These are phyloP conservation scores for Tuber brumale DNA, from an alignment of 495 filamentous ascomycete species.

Conservation along the genomic window DNA sequence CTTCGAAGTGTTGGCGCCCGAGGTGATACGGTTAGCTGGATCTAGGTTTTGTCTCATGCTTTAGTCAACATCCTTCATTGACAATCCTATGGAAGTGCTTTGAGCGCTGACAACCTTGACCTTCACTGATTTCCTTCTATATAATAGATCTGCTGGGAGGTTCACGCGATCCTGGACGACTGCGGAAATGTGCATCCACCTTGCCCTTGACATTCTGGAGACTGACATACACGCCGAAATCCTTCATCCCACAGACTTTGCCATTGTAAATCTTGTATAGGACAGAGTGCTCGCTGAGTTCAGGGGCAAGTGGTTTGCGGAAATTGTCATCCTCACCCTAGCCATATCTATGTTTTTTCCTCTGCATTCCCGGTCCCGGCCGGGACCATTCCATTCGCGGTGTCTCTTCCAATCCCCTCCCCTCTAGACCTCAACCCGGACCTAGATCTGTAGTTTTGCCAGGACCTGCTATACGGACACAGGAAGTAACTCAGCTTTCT, in stretches of 20 bases:
- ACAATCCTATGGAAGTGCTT: constrained; percentile 69
- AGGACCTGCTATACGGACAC: too few relatives aligned
- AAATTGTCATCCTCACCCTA: too few relatives aligned
- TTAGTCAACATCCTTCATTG: constrained; percentile 97
- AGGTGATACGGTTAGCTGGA: constrained; percentile 75
- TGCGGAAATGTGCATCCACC: constrained; percentile 96
- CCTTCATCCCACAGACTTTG: constrained; percentile 83
- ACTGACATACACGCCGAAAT: constrained; percentile 85
- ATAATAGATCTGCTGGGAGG: constrained; percentile 80
- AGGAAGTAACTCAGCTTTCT: too few relatives aligned
- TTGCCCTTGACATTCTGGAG: too few relatives aligned
- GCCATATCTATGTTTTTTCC: too few relatives aligned
- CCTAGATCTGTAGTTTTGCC: too few relatives aligned
- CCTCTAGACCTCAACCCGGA: too few relatives aligned
- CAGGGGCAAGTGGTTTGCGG: too few relatives aligned
- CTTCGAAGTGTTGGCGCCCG: constrained; percentile 84
- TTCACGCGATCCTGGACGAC: constrained; percentile 83
- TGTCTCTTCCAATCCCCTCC: too few relatives aligned
- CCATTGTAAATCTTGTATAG: constrained; percentile 88
- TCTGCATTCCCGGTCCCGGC: too few relatives aligned
- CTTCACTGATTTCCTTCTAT: constrained; percentile 74
- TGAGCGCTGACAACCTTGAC: constrained; percentile 89
- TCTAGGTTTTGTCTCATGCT: constrained; percentile 75
- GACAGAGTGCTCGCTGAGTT: constrained; percentile 67
- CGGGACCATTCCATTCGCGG: too few relatives aligned